phyloP scores from a whole-genome alignment of 129 eudicot genomes.

The Tagetes patula region DNA sequence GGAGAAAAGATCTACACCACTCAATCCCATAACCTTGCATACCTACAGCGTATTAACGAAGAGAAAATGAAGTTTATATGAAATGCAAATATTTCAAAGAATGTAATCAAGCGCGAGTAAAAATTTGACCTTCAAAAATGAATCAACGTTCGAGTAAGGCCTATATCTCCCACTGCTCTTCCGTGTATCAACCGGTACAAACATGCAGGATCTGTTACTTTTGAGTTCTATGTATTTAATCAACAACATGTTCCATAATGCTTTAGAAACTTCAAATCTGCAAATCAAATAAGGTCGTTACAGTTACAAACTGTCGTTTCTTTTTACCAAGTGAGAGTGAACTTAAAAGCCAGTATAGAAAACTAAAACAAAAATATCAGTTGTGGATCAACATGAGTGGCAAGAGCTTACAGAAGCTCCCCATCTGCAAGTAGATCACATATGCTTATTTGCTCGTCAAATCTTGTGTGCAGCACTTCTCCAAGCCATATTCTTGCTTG shows the following conservation, averaged over 20 bases:
- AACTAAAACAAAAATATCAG: background rate
- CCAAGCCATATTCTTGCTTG: conserved; percentile 81
- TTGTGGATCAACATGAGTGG: background rate
- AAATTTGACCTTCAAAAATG: conserved; percentile 55
- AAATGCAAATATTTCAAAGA: background rate
- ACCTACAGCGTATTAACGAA: conserved; percentile 34
- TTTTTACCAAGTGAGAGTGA: background rate
- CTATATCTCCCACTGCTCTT: conserved; percentile 69
- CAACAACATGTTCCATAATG: conserved; percentile 57
- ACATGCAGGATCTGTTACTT: conserved; percentile 38
- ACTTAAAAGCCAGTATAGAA: background rate
- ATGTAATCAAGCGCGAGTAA: background rate
- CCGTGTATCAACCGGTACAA: conserved; percentile 47
- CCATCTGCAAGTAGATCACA: conserved; percentile 71
- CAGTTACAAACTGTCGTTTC: no score
- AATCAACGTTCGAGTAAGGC: conserved; percentile 76
- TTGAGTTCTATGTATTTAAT: conserved; percentile 52
- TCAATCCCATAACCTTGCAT: conserved; percentile 70
- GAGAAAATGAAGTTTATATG: conserved; percentile 7
- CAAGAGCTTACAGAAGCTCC: conserved; percentile 57
- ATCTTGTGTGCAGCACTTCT: conserved; percentile 58
- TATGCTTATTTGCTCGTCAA: conserved; percentile 51
- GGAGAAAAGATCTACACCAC: conserved; percentile 76
- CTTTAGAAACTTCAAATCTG: conserved; percentile 69
- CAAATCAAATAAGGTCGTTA: background rate